These are phyloP conservation scores for Colletotrichum karsti DNA, from an alignment of 2,329 filamentous ascomycete species.

Conservation along the genomic window DNA sequence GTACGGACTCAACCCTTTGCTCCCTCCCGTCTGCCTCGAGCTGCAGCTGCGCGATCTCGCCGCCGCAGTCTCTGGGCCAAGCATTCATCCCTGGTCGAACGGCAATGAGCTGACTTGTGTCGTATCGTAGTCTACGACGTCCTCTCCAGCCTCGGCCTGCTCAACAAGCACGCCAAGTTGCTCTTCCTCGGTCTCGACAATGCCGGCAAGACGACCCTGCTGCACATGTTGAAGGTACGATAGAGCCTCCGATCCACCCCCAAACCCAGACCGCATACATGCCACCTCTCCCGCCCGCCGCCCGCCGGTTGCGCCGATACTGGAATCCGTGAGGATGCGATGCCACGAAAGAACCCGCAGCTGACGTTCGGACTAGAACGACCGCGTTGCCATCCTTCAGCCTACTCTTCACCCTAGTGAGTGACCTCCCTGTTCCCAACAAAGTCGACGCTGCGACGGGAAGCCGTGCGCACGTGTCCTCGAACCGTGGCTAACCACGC, in stretches of 20 bases:
- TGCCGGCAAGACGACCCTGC: constrained; percentile 90
- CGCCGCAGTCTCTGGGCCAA: constrained; percentile 32
- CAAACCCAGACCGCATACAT: not conserved
- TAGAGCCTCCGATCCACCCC: not conserved
- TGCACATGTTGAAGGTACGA: constrained; percentile 94
- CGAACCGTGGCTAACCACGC: constrained; percentile 31
- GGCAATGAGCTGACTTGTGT: constrained; percentile 37
- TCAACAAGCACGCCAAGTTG: constrained; percentile 97
- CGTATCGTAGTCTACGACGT: constrained; percentile 78
- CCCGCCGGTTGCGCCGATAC: constrained; percentile 1
- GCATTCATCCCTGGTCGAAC: constrained; percentile 11
- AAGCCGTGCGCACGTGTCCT: constrained; percentile 33
- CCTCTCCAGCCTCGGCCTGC: constrained; percentile 84
- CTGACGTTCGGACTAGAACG: constrained; percentile 68
- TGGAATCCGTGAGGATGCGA: not conserved
- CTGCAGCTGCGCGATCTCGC: constrained; percentile 16
- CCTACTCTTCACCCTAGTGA: constrained; percentile 91
- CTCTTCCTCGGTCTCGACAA: constrained; percentile 94
- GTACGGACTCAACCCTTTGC: constrained; percentile 62
- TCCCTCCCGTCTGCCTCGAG: not conserved
- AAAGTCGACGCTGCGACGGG: not conserved
- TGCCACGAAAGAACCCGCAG: constrained; percentile 30
- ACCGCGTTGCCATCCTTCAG: constrained; percentile 89
- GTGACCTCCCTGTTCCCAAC: constrained; percentile 41
- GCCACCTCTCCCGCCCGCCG: not conserved